Evolutionary conservation across 192 early-diverging fungal genomes (phyloP), one percentile per base, ranked within the genome.

Genomic region (Gigaspora rosea): DNA sequence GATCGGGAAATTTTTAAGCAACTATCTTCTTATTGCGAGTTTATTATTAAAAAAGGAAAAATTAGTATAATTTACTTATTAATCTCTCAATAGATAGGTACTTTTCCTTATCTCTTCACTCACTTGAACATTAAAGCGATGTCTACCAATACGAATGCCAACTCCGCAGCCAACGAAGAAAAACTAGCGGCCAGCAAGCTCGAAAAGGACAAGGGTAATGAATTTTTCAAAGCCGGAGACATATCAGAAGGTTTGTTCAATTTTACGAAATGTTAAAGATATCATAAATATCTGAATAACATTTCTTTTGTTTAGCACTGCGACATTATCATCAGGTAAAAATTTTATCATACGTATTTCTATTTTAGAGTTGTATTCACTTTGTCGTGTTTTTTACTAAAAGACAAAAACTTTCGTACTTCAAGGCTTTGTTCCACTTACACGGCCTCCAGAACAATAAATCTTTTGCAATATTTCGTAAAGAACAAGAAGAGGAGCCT

Each of bases 151-250:
- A 49, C 32, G 22, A 49, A 46, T 69, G 41, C 47, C 8, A 68
- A 16, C 13, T 15, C 22, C 36, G 9, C 57, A n/a, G 36, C 10
- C 33, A 74, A 74, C 27, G 54, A 51, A 62, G 80, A 81, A 41
- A 81, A 81, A 66, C 78, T 84, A 20, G 49, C 49, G 10, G 67
- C 73, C 13, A 80, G 78, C 7, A 50, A 78, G 10, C 61, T 22
- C 16, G 50, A 78, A 63, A 84, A 84, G 67, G 83, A 84, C 54
- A 52, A 22, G 15, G 83, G 83, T 13, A 81, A 81, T 58, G 83
- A 84, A n/a, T 68, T 71, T 11, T 84, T 81, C 68, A 84, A 84
- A 57, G 52, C 78, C 3, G 80, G 79, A 33, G 77, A 81, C 73
- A 68, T 80, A 13, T 73, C 71, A 41, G 59, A 78, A 69, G 83